These are phyloP conservation scores for Microcos paniculata DNA, from an alignment of 345 rosid species.

Conservation along the genomic window DNA sequence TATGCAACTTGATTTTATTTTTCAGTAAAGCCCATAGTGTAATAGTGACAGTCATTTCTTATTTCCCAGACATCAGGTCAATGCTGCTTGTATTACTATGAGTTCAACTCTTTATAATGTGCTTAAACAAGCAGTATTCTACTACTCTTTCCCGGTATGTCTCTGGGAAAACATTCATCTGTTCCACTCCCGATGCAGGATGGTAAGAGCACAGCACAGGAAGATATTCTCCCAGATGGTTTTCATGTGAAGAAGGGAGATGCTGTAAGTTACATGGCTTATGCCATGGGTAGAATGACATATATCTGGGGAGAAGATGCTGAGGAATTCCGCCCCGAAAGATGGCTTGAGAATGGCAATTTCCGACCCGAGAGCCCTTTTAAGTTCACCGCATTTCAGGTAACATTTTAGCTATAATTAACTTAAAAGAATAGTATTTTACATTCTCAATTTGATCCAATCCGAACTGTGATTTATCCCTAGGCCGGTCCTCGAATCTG, in stretches of 20 bases:
- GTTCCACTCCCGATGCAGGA: slow-evolving; percentile 18
- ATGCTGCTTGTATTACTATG: not conserved
- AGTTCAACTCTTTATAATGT: not conserved
- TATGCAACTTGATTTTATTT: not conserved
- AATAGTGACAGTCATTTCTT: not conserved
- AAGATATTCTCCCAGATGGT: slow-evolving; percentile 31
- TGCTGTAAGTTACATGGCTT: slow-evolving; percentile 14
- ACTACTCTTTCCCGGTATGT: not conserved
- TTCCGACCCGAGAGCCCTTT: slow-evolving; percentile 27
- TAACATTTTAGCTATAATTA: not conserved
- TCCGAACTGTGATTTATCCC: not conserved
- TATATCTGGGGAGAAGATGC: slow-evolving; percentile 32
- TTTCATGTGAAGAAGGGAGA: slow-evolving; percentile 29
- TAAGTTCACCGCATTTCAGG: slow-evolving; percentile 38
- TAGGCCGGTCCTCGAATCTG: slow-evolving; percentile 38
- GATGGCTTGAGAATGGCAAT: slow-evolving; percentile 30
- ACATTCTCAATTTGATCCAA: not conserved
- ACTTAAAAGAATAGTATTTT: not conserved
- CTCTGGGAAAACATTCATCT: not conserved
- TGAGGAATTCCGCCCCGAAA: slow-evolving; percentile 30
- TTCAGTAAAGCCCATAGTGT: not conserved
- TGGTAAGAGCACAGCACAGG: slow-evolving; percentile 2
- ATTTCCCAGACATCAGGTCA: not conserved
- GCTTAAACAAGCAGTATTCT: not conserved
- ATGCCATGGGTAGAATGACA: slow-evolving; percentile 35